phyloP scores from a whole-genome alignment of 2,329 filamentous ascomycete species.

The Zymoseptoria ardabiliae region DNA sequence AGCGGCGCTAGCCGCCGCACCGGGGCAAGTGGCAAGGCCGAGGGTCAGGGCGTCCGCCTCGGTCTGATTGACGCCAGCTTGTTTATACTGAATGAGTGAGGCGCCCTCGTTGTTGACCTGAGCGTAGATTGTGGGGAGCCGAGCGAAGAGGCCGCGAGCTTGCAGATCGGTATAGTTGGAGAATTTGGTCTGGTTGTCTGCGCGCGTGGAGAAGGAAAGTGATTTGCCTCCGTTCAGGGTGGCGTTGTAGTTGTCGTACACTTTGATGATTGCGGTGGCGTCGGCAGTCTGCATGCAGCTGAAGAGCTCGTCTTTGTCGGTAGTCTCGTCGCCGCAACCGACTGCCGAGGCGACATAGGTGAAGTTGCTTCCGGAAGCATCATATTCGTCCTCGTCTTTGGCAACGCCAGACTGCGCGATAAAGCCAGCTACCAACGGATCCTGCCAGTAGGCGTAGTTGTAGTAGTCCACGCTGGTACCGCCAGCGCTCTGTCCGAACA shows the following conservation, averaged over 20 bases:
- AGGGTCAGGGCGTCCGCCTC: constrained; percentile 2
- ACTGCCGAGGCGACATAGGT: constrained; percentile 8
- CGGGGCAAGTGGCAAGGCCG: constrained; percentile 31
- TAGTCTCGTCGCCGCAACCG: constrained; percentile 4
- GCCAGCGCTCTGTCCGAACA: constrained; percentile 25
- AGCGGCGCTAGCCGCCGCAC: constrained; percentile 33
- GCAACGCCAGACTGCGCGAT: constrained; percentile 31
- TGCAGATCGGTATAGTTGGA: constrained; percentile 11
- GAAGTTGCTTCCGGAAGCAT: constrained; percentile 8
- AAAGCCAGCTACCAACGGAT: constrained; percentile 31
- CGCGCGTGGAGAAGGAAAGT: constrained; percentile 3
- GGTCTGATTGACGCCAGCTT: constrained; percentile 9
- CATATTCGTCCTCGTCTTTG: constrained; percentile 15
- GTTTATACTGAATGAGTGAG: constrained; percentile 6
- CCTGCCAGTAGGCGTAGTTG: constrained; percentile 27
- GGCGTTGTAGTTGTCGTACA: constrained; percentile 12
- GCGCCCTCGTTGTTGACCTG: constrained; percentile 10
- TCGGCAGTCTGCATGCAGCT: constrained; percentile 10
- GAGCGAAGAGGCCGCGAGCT: constrained; percentile 9
- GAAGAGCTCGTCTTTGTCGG: constrained; percentile 3
- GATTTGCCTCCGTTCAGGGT: constrained; percentile 3
- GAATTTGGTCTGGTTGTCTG: constrained; percentile 13
- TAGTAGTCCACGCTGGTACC: constrained; percentile 22
- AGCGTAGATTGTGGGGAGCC: constrained; percentile 7
- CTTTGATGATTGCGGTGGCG: constrained; percentile 7